Base-by-base conservation (phyloP, 345 rosid genomes). In the Toxicodendron radicans region DNA sequence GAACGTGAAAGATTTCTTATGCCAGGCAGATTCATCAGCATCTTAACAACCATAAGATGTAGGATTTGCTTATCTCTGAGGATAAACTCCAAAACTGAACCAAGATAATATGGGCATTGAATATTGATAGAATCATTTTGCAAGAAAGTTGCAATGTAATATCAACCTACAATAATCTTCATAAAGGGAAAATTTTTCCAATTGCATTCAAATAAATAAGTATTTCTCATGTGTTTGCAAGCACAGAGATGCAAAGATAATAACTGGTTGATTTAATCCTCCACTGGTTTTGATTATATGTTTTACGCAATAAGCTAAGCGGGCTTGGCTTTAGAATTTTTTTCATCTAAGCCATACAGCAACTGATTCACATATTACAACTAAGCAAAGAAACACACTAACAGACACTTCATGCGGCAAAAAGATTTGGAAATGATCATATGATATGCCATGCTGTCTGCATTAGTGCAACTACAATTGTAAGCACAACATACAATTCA, bases 361-460 rank as follows among this genome's bases (percentile, higher is more conserved):
- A 65, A 65, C 20, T 45, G 54, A 65, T 7, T 38, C 12, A 21
- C 52, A 9, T 21, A n/a, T 12, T 35, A 69, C 2, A 53, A 69
- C 27, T 18, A 21, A 7, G 43, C 8, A 17, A 33, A n/a, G 7
- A 14, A 21, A 56, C 52, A 23, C 23, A 21, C 43, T 32, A 8
- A 7, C 7, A 21, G 11, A 14, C 49, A 58, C n/a, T 68, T 38
- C 51, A 70, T 54, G 35, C 33, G 23, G 52, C 8, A 23, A 20
- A 21, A 38, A 70, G 35, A 56, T 70, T 70, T 70, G 52, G 23
- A 70, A 38, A 13, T 7, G 63, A 56, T 23, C 12, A 35, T 27
- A 27, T 38, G 7, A 57, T 3, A 38, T 38, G 43, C 8, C 1
- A 18, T 17, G 21, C 53, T 14, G 49, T 20, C 54, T 58, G 17